Conservation (phyloP, 1,284 basidiomycete genomes). For the Retiboletus flavoniger region DNA sequence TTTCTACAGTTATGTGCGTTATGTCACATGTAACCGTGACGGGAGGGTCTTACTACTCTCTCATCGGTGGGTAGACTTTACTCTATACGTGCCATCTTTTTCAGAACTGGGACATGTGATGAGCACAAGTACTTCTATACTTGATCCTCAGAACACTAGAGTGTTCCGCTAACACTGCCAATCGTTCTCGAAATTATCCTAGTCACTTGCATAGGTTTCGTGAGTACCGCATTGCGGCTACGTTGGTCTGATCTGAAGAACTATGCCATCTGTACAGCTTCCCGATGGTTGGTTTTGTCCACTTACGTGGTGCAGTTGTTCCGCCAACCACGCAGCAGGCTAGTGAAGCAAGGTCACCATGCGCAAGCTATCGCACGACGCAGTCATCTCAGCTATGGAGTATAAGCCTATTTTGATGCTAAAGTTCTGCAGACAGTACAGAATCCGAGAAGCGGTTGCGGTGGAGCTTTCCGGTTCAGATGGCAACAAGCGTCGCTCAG, state of each 20-base stretch:
- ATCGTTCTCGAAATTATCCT: slow-evolving; percentile 59
- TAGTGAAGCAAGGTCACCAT: slow-evolving; percentile 55
- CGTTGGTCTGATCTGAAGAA: neutral
- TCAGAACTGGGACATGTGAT: neutral
- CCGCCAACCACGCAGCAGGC: slow-evolving; percentile 26
- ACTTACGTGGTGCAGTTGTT: neutral
- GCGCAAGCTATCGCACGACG: slow-evolving; percentile 51
- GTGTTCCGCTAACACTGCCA: slow-evolving; percentile 64
- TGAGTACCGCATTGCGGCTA: slow-evolving; percentile 22
- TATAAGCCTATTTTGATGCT: slow-evolving; percentile 48
- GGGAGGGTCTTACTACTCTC: neutral
- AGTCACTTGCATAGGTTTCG: slow-evolving; percentile 51
- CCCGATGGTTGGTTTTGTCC: slow-evolving; percentile 46
- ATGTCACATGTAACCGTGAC: neutral
- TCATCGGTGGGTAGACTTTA: neutral
- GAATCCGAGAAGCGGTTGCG: slow-evolving; percentile 49
- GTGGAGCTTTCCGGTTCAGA: slow-evolving; percentile 34
- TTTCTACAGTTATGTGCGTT: neutral
- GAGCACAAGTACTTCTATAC: slow-evolving; percentile 38
- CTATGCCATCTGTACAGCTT: slow-evolving; percentile 36
- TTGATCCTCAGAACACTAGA: slow-evolving; percentile 56
- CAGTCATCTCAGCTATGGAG: slow-evolving; percentile 62
- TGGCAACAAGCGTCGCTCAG: slow-evolving; percentile 28
- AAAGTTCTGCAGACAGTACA: slow-evolving; percentile 51
- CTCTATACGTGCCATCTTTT: neutral